Base-by-base conservation (phyloP, 495 filamentous ascomycete genomes). In the Aspergillus ellipticus region DNA sequence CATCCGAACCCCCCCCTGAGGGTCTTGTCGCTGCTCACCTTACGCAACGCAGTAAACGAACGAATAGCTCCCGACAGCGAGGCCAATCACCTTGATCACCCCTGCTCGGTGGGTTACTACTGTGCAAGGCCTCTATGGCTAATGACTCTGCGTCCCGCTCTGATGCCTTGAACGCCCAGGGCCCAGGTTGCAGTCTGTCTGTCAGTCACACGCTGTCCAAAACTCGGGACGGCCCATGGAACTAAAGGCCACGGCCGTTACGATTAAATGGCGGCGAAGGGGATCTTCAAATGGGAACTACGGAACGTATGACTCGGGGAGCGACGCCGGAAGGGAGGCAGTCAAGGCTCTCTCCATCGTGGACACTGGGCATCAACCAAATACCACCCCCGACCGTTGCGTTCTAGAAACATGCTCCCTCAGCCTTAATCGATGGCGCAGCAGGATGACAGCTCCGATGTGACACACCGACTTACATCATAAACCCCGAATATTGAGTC, bases 1-100 rank as follows among this genome's bases (percentile, higher is more conserved):
- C 37, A 45, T 53, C 37, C 10, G 6, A 26, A 2, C 31, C 31
- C 21, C 26, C 51, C 51, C 41, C 16, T 42, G 37, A 54, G 42
- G 52, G 52, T 54, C 52, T 39, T 37, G 16, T 35, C 42, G 28
- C 51, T 28, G 31, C 19, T 42, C 26, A 35, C 45, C 22, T 28
- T 48, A 29, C 45, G 45, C 45, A 48, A 48, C 45, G 31, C 42
- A 35, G 29, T 33, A 47, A 35, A 47, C 52, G 31, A 48, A 48
- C 45, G 22, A 29, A 48, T 29, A 48, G 45, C 45, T 48, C 28
- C 16, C 45, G 28, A 13, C 9, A 13, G 10, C 22, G 20, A 48
- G 13, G 45, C 45, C 52, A 54, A 47, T 42, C 37, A 45, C 45
- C 15, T n/a, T n/a, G n/a, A 13, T 15, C 20, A n/a, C n/a, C 22